Percentiles rank a stretch among this genome's conserved stretches.
Conservation (phyloP, 1,284 basidiomycete genomes). For the Butyriboletus appendiculatus region DNA sequence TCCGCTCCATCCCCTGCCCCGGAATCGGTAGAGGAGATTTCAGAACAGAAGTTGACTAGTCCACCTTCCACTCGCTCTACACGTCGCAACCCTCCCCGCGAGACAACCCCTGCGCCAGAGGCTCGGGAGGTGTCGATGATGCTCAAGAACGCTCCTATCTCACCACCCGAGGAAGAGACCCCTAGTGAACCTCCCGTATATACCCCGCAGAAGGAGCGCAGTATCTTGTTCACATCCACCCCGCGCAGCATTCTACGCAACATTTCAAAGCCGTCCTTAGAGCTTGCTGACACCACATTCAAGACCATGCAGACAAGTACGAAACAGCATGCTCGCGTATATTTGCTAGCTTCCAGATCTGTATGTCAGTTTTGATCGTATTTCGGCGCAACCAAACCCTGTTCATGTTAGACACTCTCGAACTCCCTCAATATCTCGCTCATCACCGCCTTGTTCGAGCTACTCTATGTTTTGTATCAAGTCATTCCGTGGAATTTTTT, state of each 20-base stretch:
- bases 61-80: slow-evolving; percentile 26
- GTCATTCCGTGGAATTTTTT: slow-evolving; percentile 49
- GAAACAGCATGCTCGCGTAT: slow-evolving; percentile 19
- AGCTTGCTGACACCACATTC: slow-evolving; percentile 37
- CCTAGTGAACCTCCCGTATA: slow-evolving; percentile 30
- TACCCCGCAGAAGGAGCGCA: slow-evolving; percentile 24
- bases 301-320: slow-evolving; percentile 31
- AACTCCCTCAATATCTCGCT: slow-evolving; percentile 55
- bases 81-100: slow-evolving; percentile 39
- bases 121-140: slow-evolving; percentile 50
- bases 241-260: slow-evolving; percentile 30
- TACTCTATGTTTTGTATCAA: slow-evolving; percentile 45
- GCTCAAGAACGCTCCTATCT: slow-evolving; percentile 45
- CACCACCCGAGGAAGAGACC: slow-evolving; percentile 35
- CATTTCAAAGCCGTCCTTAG: slow-evolving; percentile 23
- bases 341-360: slow-evolving; percentile 41
- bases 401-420: slow-evolving; percentile 48
- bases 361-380: slow-evolving; percentile 33
- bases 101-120: slow-evolving; percentile 48
- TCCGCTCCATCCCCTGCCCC: slow-evolving; percentile 17
- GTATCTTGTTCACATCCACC: slow-evolving; percentile 25
- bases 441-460: slow-evolving; percentile 46
- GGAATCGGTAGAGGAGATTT: slow-evolving; percentile 15
- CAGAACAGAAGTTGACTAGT: slow-evolving; percentile 21
- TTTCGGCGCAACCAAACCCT: slow-evolving; percentile 5